phyloP scores from a whole-genome alignment of 2,329 filamentous ascomycete species.

The Aspergillus ustus region DNA sequence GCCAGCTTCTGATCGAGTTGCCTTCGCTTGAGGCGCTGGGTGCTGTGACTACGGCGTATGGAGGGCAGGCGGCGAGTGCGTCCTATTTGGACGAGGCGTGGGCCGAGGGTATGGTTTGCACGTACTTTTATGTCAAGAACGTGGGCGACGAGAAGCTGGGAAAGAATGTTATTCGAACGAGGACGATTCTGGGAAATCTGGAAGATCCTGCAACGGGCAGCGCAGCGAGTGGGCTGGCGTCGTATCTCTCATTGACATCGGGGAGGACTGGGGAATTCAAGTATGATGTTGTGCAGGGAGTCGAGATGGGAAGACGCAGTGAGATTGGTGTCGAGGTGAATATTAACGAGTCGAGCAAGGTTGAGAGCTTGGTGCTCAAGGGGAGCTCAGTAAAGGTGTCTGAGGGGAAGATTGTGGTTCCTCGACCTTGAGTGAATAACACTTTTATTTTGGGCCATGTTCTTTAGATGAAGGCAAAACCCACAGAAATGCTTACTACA shows the following conservation, averaged over 20 bases:
- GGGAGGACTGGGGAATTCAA: conserved; percentile 33
- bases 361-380: conserved; percentile 40
- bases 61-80: conserved; percentile 25
- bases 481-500: not conserved
- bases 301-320: conserved; percentile 66
- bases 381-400: conserved; percentile 40
- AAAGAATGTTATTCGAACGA: conserved; percentile 37
- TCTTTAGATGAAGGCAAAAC: not conserved
- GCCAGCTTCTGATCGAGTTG: conserved; percentile 68
- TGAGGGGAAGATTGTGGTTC: conserved; percentile 16
- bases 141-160: conserved; percentile 64
- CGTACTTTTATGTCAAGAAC: conserved; percentile 39
- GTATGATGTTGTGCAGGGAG: conserved; percentile 66
- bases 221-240: conserved; percentile 62
- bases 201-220: conserved; percentile 55
- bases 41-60: conserved; percentile 30
- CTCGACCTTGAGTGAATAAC: not conserved
- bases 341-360: conserved; percentile 24
- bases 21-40: conserved; percentile 63
- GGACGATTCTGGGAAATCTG: conserved; percentile 33
- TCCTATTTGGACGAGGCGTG: conserved; percentile 41
- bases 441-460: not conserved
- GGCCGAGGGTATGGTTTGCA: conserved; percentile 32
- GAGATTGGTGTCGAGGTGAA: conserved; percentile 42
- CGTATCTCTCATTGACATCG: conserved; percentile 58